Conservation (phyloP, 192 early-diverging fungal species). For the Endogone sp. region DNA sequence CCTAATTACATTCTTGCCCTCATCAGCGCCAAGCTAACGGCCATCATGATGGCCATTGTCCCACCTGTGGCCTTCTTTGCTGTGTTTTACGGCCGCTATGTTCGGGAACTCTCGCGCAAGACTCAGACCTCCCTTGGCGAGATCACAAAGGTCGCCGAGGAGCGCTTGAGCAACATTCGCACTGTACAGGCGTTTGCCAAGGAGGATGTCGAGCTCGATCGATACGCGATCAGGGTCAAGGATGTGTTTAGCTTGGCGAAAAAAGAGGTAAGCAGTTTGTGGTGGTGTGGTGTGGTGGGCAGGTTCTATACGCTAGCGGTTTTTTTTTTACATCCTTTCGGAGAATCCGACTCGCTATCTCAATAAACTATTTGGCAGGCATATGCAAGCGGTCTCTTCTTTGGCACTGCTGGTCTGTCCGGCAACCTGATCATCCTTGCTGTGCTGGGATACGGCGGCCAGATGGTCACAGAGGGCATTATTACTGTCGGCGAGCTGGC, state of each 20-base stretch:
- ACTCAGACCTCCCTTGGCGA: slow-evolving; percentile 66
- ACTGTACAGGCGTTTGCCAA: slow-evolving; percentile 77
- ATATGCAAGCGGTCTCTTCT: slow-evolving; percentile 57
- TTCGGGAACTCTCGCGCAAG: slow-evolving; percentile 54
- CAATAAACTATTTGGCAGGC: too few relatives aligned
- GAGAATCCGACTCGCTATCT: too few relatives aligned
- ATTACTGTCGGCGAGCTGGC: slow-evolving; percentile 66
- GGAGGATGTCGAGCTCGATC: slow-evolving; percentile 42
- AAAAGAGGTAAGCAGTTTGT: slow-evolving; percentile 3
- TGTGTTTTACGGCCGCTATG: slow-evolving; percentile 61
- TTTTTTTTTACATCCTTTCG: too few relatives aligned
- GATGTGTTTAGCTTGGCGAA: slow-evolving; percentile 24
- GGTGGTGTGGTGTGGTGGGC: neutral
- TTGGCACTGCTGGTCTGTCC: slow-evolving; percentile 56
- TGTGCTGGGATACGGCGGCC: slow-evolving; percentile 56
- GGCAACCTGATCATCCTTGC: slow-evolving; percentile 63
- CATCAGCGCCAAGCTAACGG: slow-evolving; percentile 54
- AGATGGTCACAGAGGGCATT: slow-evolving; percentile 54
- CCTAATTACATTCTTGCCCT: neutral
- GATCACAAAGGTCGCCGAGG: slow-evolving; percentile 73
- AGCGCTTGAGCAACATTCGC: slow-evolving; percentile 78
- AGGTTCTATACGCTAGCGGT: too few relatives aligned
- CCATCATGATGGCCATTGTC: slow-evolving; percentile 69
- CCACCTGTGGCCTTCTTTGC: slow-evolving; percentile 70
- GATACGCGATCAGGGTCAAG: slow-evolving; percentile 38